phyloP scores from a whole-genome alignment of 345 rosid genomes.

The Dipteronia sinensis region DNA sequence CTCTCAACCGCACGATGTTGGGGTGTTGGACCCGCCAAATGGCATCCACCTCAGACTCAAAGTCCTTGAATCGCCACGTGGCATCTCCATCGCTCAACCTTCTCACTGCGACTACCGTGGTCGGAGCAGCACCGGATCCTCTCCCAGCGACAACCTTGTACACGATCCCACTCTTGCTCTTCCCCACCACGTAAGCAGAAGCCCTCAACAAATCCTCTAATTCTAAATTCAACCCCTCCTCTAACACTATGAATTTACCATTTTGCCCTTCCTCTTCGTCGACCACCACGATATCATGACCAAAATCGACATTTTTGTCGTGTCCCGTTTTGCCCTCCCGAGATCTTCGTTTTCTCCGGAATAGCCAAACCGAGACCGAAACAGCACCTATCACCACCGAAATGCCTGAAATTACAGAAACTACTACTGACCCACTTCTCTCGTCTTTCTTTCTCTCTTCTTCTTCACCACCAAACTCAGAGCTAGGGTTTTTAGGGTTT shows the following conservation, averaged over 20 bases:
- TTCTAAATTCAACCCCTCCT: slow-evolving; percentile 79
- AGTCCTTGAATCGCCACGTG: slow-evolving; percentile 74
- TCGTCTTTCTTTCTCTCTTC: slow-evolving; percentile 21
- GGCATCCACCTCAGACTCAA: slow-evolving; percentile 80
- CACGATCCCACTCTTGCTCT: slow-evolving; percentile 83
- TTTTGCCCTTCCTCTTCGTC: slow-evolving; percentile 50
- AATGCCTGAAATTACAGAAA: slow-evolving; percentile 67
- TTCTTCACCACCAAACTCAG: slow-evolving; percentile 22
- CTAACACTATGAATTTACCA: slow-evolving; percentile 69
- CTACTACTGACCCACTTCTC: slow-evolving; percentile 44
- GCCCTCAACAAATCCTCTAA: slow-evolving; percentile 92
- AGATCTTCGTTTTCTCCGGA: slow-evolving; percentile 45
- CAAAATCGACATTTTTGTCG: slow-evolving; percentile 11
- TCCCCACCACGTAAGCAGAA: slow-evolving; percentile 91
- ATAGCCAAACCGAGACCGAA: slow-evolving; percentile 58
- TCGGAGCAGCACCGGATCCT: slow-evolving; percentile 49
- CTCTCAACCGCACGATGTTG: slow-evolving; percentile 72
- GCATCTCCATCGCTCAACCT: slow-evolving; percentile 79
- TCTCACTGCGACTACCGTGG: slow-evolving; percentile 75
- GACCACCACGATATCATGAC: background rate
- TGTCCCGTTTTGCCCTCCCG: slow-evolving; percentile 39
- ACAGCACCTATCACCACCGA: slow-evolving; percentile 62
- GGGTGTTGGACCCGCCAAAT: slow-evolving; percentile 78
- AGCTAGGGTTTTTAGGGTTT: slow-evolving; percentile 35
- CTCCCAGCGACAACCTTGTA: slow-evolving; percentile 77